These are phyloP conservation scores for Picea abies DNA, from an alignment of 83 land plant species.

Conservation along the genomic window DNA sequence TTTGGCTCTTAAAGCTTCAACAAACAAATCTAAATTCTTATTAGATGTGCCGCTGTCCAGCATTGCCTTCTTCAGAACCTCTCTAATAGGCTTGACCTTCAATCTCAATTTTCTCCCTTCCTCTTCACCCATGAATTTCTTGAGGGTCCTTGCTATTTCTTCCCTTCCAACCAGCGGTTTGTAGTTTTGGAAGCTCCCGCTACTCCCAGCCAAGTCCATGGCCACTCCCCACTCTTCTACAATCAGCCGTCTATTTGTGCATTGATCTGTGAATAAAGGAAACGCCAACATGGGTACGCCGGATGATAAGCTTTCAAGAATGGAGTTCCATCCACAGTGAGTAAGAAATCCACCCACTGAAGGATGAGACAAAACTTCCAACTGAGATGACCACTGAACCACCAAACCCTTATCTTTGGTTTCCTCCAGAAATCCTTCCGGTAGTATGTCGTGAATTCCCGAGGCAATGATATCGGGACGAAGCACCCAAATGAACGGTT, in stretches of 20 bases:
- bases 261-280: not conserved
- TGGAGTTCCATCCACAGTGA: too few relatives aligned
- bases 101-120: too few relatives aligned
- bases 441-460: constrained; percentile 10
- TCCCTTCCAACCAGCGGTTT: not conserved
- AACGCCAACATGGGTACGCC: not conserved
- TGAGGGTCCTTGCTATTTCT: too few relatives aligned
- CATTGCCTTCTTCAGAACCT: too few relatives aligned
- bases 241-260: not conserved
- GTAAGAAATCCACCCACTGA: not conserved
- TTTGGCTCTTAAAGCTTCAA: too few relatives aligned
- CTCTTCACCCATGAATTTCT: too few relatives aligned
- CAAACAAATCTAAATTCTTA: too few relatives aligned
- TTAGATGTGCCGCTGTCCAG: too few relatives aligned
- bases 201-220: not conserved
- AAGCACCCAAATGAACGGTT: constrained; percentile 50
- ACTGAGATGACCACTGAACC: not conserved
- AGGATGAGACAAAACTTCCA: not conserved
- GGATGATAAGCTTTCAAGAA: not conserved
- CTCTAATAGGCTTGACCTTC: too few relatives aligned
- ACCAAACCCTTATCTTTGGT: constrained; percentile 1
- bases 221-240: not conserved
- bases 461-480: constrained; percentile 1
- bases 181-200: not conserved
- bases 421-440: constrained; percentile 30